Base-by-base conservation (phyloP, 371 early-diverging fungal species). In the Saksenaea oblongispora region DNA sequence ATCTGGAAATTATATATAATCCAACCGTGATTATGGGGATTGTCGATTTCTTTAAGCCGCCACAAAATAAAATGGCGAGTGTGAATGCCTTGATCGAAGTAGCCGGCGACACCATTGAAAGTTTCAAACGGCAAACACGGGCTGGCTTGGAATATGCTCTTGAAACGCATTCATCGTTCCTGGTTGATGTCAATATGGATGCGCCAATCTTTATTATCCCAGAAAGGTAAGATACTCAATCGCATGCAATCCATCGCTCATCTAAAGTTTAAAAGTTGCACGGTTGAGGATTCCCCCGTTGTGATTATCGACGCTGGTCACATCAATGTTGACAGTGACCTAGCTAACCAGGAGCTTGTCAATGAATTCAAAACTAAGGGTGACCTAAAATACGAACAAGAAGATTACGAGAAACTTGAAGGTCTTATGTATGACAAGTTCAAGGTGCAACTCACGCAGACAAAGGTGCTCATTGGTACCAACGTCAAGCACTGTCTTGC, bases 171-270 rank as follows among this genome's bases (percentile, higher is more conserved):
- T 89, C 86, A n/a, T 89, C 90, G 0, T 47, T 92, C 3, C 90
- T 91, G 61, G 65, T 95, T 4, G 84, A 89, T 61, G 75, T 96
- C 1, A 89, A 95, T 59, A 82, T 93, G 70, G 92, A 92, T 64
- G 96, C 96, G 1, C 96, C 96, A 0, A 84, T 95, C 34, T 82
- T 96, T 63, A 79, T 94, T n/a, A 75, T 96, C 8, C 95, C 94
- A 3, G 88, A 91, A 68, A 86, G 89, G 76, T 73, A 65, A 66
- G 8, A 8, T 24, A 0, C 13, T 55, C 11, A 3, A 0, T 55
- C 1, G n/a, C 13, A 37, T 62, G 3, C 26, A 54, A 8, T 27
- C 18, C 44, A 39, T 41, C 55, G 14, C 56, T 26, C 14, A 51
- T 54, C 22, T 44, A 69, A 62, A 11, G 22, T 26, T 37, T 65